Evolutionary conservation across 805 yeast genomes (phyloP).

Genomic region (Candida ovalis): DNA sequence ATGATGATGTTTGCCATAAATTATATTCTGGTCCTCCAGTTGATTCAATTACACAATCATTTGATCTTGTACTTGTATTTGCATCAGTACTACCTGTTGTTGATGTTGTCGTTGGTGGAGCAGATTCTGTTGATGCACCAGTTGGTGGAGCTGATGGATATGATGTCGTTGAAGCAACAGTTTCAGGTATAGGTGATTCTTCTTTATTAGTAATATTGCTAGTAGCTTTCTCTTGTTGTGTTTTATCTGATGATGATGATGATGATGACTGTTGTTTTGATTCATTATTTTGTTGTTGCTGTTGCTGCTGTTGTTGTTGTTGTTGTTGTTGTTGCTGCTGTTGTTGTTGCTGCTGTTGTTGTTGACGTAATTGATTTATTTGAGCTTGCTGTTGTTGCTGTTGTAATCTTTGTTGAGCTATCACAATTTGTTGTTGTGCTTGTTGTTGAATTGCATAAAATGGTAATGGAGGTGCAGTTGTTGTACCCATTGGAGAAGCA

Average conservation of each 20-base stretch:
- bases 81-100: background rate
- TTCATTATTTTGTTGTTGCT: background rate
- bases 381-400: background rate
- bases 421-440: background rate
- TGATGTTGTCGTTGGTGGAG: background rate
- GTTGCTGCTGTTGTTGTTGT: background rate
- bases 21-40: background rate
- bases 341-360: background rate
- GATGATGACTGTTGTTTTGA: background rate
- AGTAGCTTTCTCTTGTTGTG: background rate
- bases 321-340: background rate
- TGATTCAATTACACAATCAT: constrained; percentile 3
- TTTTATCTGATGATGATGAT: background rate
- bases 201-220: background rate
- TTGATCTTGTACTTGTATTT: background rate
- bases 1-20: constrained; percentile 8
- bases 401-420: background rate
- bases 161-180: background rate
- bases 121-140: background rate
- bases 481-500: constrained; percentile 12
- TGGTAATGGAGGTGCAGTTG: background rate
- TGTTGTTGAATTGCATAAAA: background rate
- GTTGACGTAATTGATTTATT: background rate
- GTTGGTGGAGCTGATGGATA: background rate
- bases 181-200: background rate